phyloP scores from a whole-genome alignment of 106 monocot species.

The Acorus gramineus region DNA sequence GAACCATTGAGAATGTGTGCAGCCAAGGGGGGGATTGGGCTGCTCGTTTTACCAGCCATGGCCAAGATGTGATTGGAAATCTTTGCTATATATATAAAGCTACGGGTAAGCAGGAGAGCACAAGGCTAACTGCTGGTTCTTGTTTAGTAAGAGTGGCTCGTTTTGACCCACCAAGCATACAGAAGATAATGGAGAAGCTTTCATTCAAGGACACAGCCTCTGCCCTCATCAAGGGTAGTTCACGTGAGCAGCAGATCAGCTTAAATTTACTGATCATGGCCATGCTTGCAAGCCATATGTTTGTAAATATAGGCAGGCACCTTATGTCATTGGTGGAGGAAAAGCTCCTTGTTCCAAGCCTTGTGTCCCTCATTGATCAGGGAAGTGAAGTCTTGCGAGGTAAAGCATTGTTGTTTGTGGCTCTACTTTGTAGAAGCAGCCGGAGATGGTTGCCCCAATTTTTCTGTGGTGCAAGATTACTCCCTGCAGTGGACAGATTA shows the following conservation, averaged over 20 bases:
- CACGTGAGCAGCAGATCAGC: constrained; percentile 70
- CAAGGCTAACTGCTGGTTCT: constrained; percentile 83
- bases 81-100: constrained; percentile 91
- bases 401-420: constrained; percentile 77
- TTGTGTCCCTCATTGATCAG: constrained; percentile 70
- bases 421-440: constrained; percentile 83
- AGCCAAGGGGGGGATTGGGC: constrained; percentile 90
- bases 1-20: constrained; percentile 82
- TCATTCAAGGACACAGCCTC: constrained; percentile 69
- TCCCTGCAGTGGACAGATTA: constrained; percentile 67
- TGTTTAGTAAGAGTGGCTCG: constrained; percentile 79
- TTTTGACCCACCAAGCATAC: constrained; percentile 55
- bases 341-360: constrained; percentile 51
- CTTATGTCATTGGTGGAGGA: constrained; percentile 63
- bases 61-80: constrained; percentile 67
- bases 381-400: constrained; percentile 84
- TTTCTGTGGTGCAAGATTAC: constrained; percentile 69
- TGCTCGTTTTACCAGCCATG: constrained; percentile 67
- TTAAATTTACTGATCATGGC: constrained; percentile 77
- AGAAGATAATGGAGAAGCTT: constrained; percentile 65
- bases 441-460: constrained; percentile 83
- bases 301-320: constrained; percentile 42
- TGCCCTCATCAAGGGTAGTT: constrained; percentile 44
- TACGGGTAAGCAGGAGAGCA: constrained; percentile 76
- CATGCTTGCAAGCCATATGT: constrained; percentile 31